Evolutionary conservation across 2,329 filamentous ascomycete species (phyloP).

Genomic region (Microdochium paspali): DNA sequence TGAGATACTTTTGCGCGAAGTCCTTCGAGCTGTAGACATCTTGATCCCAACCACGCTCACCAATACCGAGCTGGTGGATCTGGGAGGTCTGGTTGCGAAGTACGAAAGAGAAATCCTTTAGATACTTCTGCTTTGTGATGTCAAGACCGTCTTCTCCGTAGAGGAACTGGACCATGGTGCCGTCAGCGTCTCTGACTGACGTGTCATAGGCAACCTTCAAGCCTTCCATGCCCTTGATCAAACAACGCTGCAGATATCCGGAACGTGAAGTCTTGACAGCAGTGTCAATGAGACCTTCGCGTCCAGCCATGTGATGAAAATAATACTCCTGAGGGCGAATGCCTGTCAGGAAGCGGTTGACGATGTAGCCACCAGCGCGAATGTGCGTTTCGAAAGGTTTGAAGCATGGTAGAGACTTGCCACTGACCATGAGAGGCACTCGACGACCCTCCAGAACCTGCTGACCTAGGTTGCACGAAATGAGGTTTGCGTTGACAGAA

Average conservation of each 20-base stretch:
- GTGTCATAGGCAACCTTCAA: constrained; percentile 87
- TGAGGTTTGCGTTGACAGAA: constrained; percentile 89
- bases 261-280: constrained; percentile 97
- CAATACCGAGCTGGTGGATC: constrained; percentile 65
- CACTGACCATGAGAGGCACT: constrained; percentile 95
- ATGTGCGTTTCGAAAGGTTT: constrained; percentile 83
- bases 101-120: constrained; percentile 83
- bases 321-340: constrained; percentile 97
- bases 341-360: constrained; percentile 93
- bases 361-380: constrained; percentile 86
- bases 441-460: constrained; percentile 91
- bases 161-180: constrained; percentile 85
- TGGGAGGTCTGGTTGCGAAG: constrained; percentile 78
- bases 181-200: constrained; percentile 88
- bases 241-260: constrained; percentile 89
- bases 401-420: constrained; percentile 92
- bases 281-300: constrained; percentile 97
- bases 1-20: constrained; percentile 67
- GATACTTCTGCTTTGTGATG: constrained; percentile 85
- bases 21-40: constrained; percentile 40
- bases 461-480: constrained; percentile 94
- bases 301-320: constrained; percentile 98
- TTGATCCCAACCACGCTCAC: constrained; percentile 30
- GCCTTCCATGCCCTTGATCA: constrained; percentile 98
- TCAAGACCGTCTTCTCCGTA: constrained; percentile 96